Evolutionary conservation across 2,329 filamentous ascomycete genomes (phyloP).

Genomic region (Paecilomyces niveus): DNA sequence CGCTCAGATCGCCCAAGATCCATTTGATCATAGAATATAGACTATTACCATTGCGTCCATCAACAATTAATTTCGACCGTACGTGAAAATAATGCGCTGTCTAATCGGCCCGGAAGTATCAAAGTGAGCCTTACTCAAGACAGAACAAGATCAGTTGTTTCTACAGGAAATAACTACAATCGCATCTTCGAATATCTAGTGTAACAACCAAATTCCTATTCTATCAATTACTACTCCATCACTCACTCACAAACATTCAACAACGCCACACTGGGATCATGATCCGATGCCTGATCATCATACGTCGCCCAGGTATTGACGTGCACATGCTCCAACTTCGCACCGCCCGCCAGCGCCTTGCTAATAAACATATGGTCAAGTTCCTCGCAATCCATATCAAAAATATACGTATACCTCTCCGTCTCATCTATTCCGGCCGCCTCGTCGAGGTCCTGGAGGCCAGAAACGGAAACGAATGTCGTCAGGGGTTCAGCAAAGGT

Average conservation of each 20-base stretch:
- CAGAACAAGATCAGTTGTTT: no score
- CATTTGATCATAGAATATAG: no score
- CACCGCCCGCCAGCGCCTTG: conserved; percentile 38
- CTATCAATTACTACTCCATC: not conserved
- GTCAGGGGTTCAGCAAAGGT: conserved; percentile 54
- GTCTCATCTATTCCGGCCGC: conserved; percentile 43
- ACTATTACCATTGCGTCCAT: no score
- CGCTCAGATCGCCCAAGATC: no score
- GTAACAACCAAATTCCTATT: no score
- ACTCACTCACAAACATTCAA: conserved; percentile 51
- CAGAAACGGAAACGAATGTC: conserved; percentile 47
- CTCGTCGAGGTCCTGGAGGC: conserved; percentile 56
- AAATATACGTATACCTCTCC: conserved; percentile 66
- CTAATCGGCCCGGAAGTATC: no score
- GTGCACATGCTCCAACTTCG: conserved; percentile 56
- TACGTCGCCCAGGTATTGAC: conserved; percentile 61
- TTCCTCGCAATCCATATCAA: conserved; percentile 61
- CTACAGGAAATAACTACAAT: no score
- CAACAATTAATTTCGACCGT: no score
- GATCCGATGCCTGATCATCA: conserved; percentile 55
- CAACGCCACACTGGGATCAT: conserved; percentile 60
- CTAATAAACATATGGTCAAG: conserved; percentile 66
- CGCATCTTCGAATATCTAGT: no score
- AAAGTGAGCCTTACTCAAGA: no score
- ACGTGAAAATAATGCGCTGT: no score